Evolutionary conservation across 2,329 filamentous ascomycete genomes (phyloP).

Genomic region (Fusarium sp.): DNA sequence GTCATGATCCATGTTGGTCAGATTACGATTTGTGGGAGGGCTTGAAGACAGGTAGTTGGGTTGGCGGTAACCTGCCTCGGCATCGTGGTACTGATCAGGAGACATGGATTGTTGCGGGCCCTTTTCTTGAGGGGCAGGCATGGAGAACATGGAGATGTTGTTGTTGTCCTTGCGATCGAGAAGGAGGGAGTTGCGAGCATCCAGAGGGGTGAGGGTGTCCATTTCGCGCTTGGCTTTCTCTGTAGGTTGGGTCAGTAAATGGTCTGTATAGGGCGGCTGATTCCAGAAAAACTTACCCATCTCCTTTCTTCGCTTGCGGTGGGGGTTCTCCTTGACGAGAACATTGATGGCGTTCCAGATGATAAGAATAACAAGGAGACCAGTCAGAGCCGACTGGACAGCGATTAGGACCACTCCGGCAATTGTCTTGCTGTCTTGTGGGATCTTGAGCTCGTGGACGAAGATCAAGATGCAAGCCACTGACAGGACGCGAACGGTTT

Average conservation of each 20-base stretch:
- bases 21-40: conserved; percentile 50
- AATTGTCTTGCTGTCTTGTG: conserved; percentile 92
- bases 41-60: conserved; percentile 43
- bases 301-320: conserved; percentile 88
- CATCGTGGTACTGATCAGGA: conserved; percentile 50
- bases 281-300: conserved; percentile 71
- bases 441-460: conserved; percentile 90
- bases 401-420: conserved; percentile 93
- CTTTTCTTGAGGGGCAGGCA: conserved; percentile 56
- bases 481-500: conserved; percentile 88
- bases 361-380: conserved; percentile 85
- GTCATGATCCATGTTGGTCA: conserved; percentile 53
- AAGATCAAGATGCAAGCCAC: conserved; percentile 92
- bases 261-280: background rate
- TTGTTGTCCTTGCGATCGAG: conserved; percentile 65
- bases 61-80: conserved; percentile 38
- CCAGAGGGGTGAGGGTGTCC: conserved; percentile 86
- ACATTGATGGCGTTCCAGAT: conserved; percentile 87
- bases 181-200: conserved; percentile 87
- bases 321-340: conserved; percentile 88
- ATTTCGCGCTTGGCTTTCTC: conserved; percentile 81
- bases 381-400: conserved; percentile 88
- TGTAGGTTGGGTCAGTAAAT: conserved; percentile 54
- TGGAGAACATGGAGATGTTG: conserved; percentile 57
- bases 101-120: conserved; percentile 48